Evolutionary conservation across 306 rosid genomes (phyloP), one percentile per base, ranked within the genome.

Genomic region (Macrotyloma uniflorum): DNA sequence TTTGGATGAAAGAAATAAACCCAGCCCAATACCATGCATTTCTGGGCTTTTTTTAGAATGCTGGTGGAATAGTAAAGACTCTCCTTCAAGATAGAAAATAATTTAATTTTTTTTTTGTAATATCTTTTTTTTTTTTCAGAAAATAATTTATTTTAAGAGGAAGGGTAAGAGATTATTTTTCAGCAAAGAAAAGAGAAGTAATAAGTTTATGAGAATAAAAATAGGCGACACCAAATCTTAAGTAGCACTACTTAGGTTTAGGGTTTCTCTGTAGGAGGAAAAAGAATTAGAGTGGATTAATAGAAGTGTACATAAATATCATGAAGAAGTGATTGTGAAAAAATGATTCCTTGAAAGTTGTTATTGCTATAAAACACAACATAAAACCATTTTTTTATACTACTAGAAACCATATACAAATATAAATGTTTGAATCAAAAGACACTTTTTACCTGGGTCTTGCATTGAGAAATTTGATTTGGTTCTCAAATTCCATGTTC

Each of bases 381-480:
- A 11, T 0, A 57, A 46, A 63, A 58, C 5, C 7, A n/a, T n/a
- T n/a, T 26, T 58, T 26, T 36, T 36, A 36, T 16, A 28, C 19
- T 15, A 15, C 28, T 1, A 59, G 6, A 10, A 5, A 11, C 5
- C 14, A 24, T 26, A 15, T 2, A 58, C 45, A 26, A 58, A 0
- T 42, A 51, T 6, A 13, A 51, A 47, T 35, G 84, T 61, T 53
- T 67, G 69, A 72, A 71, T 32, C 22, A 75, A 63, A 78, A 30
- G 13, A 75, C 67, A 50, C 50, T 61, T 49, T 79, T 65, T 84
- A 67, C 77, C 83, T 80, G 87, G 13, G 80, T 23, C 42, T 75
- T 79, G 75, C 74, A 40, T 46, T 58, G 80, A 77, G 86, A 78
- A 77, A 63, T 69, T 19, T 14, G 74, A 75, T 74, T 45, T 81